Base-by-base conservation (phyloP, 371 early-diverging fungal species). In the Mortierella sp. region DNA sequence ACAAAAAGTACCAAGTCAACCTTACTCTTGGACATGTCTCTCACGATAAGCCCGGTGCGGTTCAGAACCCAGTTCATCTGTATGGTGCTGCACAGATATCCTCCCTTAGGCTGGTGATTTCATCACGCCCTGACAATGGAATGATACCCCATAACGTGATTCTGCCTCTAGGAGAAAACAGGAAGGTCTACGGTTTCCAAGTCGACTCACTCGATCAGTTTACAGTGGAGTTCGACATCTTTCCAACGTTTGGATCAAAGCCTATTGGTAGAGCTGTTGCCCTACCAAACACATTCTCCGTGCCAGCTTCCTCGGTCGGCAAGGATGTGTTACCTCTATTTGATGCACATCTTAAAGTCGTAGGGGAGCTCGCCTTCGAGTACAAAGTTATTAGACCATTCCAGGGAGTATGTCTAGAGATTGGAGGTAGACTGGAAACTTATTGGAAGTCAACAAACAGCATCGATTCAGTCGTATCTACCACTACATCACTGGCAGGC, bases 401-500 rank as follows among this genome's bases (percentile, higher is more conserved):
- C 83, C 87, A 87, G 40, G 97, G 96, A 45, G 93, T 95, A 0
- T 88, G 91, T 22, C 84, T 98, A 62, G 92, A 93, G 77, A 96
- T 98, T 70, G 98, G 97, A 12, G 98, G 98, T 26, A 90, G 93
- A 28, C 92, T 97, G 40, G 97, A 96, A 75, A 98, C 98, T 0
- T 98, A 98, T 68, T 98, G 98, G 98, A 97, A 97, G 85, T 94
- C 97, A 3, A 95, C 96, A 1, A 93, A 92, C 64, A 88, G 90
- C 18, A 77, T 90, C 12, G 83, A 86, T 52, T 86, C 85, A 39
- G 65, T 86, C n/a, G 73, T 47, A 49, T 66, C 76, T 35, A 49
- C 80, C 26, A 47, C 73, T 37, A 62, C 66, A 39, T 45, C 70
- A 63, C 43, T 68, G 40, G 28, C 70, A 55, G 54, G 60, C 32